Evolutionary conservation across 1,284 basidiomycete species (phyloP).

Genomic region (Vanrija sp.): DNA sequence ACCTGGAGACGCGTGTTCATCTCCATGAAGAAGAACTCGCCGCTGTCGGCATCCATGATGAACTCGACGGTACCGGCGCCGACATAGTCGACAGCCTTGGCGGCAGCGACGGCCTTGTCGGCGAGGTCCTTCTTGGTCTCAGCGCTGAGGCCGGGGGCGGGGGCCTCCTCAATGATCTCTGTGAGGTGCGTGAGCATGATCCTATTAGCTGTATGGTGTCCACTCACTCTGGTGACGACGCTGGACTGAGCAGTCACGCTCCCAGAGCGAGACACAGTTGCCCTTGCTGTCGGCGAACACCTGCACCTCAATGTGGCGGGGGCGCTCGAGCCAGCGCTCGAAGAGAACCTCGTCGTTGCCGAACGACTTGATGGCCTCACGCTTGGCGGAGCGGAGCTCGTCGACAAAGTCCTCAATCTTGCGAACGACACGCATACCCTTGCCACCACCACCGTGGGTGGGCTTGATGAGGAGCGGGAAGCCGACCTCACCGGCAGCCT

Average conservation of each 20-base stretch:
- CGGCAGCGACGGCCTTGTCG: constrained; percentile 83
- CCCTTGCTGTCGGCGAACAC: constrained; percentile 78
- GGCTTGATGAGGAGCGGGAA: constrained; percentile 66
- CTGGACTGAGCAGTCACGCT: constrained; percentile 92
- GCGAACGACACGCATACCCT: constrained; percentile 64
- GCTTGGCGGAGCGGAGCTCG: constrained; percentile 74
- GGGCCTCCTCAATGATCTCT: constrained; percentile 61
- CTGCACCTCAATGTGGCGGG: constrained; percentile 84
- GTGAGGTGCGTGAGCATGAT: not conserved
- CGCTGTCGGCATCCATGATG: constrained; percentile 83
- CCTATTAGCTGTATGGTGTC: not conserved
- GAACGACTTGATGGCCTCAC: constrained; percentile 81
- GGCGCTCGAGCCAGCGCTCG: constrained; percentile 78
- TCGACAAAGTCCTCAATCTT: constrained; percentile 56
- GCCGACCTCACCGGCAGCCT: constrained; percentile 52
- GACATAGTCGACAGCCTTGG: constrained; percentile 82
- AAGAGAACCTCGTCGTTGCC: constrained; percentile 80
- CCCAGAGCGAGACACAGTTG: constrained; percentile 80
- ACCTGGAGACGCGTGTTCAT: constrained; percentile 94
- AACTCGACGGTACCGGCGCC: constrained; percentile 92
- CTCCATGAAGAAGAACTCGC: constrained; percentile 88
- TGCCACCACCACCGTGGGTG: constrained; percentile 68
- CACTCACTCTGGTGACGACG: constrained; percentile 72
- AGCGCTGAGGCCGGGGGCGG: constrained; percentile 76
- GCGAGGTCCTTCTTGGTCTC: constrained; percentile 75